Percentiles rank a stretch among this genome's conserved stretches.
These are phyloP conservation scores for Cryphonectria nitschkei DNA, from an alignment of 2,329 filamentous ascomycete species.

Conservation along the genomic window DNA sequence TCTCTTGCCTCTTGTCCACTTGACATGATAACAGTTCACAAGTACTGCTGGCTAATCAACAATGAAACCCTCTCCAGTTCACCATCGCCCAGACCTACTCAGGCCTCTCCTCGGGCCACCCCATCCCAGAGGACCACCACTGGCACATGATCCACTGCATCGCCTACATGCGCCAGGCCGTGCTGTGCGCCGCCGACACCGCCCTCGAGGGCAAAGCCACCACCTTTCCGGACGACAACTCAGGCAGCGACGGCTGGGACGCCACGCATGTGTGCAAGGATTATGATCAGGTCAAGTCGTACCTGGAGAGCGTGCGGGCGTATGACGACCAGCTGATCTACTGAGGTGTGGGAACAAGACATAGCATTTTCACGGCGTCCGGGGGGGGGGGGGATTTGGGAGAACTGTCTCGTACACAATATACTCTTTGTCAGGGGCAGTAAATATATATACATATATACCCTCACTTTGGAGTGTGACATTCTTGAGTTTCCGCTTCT, in stretches of 20 bases:
- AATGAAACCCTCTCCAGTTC: conserved; percentile 34
- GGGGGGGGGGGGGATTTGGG: not conserved
- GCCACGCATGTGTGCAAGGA: conserved; percentile 52
- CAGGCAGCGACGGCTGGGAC: conserved; percentile 51
- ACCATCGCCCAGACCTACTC: conserved; percentile 50
- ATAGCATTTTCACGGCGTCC: conserved; percentile 1
- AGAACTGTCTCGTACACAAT: not conserved
- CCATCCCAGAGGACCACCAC: conserved; percentile 48
- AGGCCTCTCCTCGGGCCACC: conserved; percentile 43
- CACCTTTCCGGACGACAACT: conserved; percentile 51
- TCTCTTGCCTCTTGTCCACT: not conserved
- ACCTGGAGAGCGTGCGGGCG: conserved; percentile 49
- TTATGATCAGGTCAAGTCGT: conserved; percentile 45
- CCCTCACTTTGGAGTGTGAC: not conserved
- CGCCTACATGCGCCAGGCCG: conserved; percentile 51
- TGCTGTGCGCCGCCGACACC: conserved; percentile 51
- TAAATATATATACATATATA: not conserved
- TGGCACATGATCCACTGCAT: conserved; percentile 55
- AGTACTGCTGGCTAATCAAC: not conserved
- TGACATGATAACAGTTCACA: not conserved
- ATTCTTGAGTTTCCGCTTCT: not conserved
- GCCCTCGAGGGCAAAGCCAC: conserved; percentile 51
- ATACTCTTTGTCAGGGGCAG: not conserved
- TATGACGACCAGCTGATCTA: conserved; percentile 51
- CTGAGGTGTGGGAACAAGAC: conserved; percentile 29